Percentiles rank a stretch among this genome's conserved stretches.
These are phyloP conservation scores for Colletotrichum chrysophilum DNA, from an alignment of 2,329 filamentous ascomycete species.

Conservation along the genomic window DNA sequence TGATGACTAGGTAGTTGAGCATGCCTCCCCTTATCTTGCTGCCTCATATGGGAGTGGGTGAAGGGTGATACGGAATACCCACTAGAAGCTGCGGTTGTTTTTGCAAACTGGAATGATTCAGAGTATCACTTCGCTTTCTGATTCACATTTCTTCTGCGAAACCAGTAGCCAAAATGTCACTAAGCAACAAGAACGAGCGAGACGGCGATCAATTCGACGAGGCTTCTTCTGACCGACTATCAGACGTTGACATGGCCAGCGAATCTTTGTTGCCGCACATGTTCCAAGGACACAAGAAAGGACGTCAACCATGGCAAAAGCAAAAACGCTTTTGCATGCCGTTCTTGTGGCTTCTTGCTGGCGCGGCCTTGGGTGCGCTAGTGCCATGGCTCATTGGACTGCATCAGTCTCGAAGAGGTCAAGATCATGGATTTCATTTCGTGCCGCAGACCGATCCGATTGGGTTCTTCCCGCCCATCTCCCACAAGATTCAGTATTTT, in stretches of 20 bases:
- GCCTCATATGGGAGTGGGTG: neutral
- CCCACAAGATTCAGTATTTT: neutral
- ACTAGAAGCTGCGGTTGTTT: neutral
- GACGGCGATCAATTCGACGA: neutral
- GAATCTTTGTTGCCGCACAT: neutral
- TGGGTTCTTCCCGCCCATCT: neutral
- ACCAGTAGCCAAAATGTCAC: neutral
- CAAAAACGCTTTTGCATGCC: neutral
- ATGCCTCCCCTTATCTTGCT: neutral
- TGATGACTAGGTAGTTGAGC: neutral
- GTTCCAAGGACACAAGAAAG: neutral
- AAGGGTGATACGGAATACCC: fast-evolving
- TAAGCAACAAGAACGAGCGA: neutral
- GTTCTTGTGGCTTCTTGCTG: neutral
- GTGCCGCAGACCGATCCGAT: neutral
- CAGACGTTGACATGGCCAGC: neutral
- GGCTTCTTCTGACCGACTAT: neutral
- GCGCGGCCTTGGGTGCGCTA: neutral
- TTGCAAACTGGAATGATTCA: neutral
- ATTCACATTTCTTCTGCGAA: neutral
- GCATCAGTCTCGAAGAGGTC: neutral
- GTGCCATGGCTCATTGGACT: neutral
- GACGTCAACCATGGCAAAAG: neutral
- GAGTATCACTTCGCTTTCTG: neutral
- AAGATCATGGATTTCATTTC: neutral